Percentiles rank a stretch among this genome's conserved stretches.
phyloP scores from a whole-genome alignment of 148 eudicot species.

The Selenicereus undatus region DNA sequence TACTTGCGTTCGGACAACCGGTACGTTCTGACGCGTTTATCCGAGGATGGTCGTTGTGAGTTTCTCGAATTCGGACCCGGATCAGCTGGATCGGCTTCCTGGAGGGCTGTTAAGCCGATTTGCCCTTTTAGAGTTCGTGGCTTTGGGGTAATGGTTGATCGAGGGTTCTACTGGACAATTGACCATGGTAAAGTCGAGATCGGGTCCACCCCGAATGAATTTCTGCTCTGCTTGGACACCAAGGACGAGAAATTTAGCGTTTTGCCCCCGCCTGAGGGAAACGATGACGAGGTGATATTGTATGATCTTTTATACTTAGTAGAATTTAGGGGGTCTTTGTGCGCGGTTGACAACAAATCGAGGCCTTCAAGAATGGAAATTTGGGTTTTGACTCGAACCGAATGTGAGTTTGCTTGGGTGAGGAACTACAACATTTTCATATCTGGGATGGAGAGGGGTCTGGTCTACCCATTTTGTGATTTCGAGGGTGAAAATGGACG shows the following conservation, averaged over 20 bases:
- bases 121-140: constrained; percentile 3
- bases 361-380: constrained; percentile 30
- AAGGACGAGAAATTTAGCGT: constrained; percentile 2
- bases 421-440: constrained; percentile 30
- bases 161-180: constrained; percentile 19
- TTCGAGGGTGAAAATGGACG: constrained; percentile 19
- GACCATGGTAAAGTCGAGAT: not conserved
- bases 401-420: constrained; percentile 25
- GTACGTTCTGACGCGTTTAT: constrained; percentile 4
- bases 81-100: constrained; percentile 2
- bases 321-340: constrained; percentile 28
- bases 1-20: constrained; percentile 10
- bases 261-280: constrained; percentile 19
- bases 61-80: constrained; percentile 28
- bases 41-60: not conserved
- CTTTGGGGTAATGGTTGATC: constrained; percentile 23
- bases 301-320: constrained; percentile 24
- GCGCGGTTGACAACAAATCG: constrained; percentile 33
- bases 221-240: constrained; percentile 22
- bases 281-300: constrained; percentile 23
- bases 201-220: not conserved
- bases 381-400: constrained; percentile 18
- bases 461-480: constrained; percentile 32
- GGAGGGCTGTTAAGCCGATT: not conserved
- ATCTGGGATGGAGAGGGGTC: constrained; percentile 30